Base-by-base conservation (phyloP, 352 stramenopile species). In the Aphanomyces euteiches region DNA sequence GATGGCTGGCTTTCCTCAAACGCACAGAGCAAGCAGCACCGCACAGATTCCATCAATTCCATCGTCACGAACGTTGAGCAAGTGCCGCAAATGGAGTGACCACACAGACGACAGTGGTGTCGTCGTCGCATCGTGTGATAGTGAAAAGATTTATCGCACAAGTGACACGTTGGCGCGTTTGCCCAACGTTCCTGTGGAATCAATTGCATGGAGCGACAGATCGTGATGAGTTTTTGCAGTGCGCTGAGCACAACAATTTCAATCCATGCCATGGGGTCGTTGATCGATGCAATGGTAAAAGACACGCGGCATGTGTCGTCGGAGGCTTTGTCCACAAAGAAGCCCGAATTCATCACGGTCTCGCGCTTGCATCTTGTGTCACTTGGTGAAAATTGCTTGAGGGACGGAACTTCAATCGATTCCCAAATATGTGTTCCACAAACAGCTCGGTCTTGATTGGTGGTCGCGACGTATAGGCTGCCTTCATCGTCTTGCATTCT, bases 51-150 rank as follows among this genome's bases (percentile, higher is more conserved):
- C 40, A 34, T n/a, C n/a, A 6, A 15, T 5, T 69, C 63, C 12
- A 69, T 7, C 47, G 63, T 69, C 19, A 69, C 63, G 47, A 69
- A 69, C 6, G 63, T 78, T 4, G 72, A 61, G 72, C 81, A 87
- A 17, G 61, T 58, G n/a, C 75, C 68, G 70, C 81, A 84, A 64
- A 85, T 81, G 5, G 83, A 64, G 12, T 66, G 47, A n/a, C 81
- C 79, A 69, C 79, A 81, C 39, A 63, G 45, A n/a, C 78, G 69
- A 58, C 78, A 81, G 54, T 83, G 73, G 50, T 84, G 78, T 13
- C 72, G 56, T 36, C 66, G 71, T 48, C 74, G 72, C n/a, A 61
- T 36, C 6, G 59, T 17, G 43, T 69, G 40, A 47, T 59, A 69
- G 19, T 66, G 15, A 37, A 69, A 69, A 13, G 40, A 28, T 61